Conservation (phyloP, 75 land plant species). For the Isoetes taiwanensis region DNA sequence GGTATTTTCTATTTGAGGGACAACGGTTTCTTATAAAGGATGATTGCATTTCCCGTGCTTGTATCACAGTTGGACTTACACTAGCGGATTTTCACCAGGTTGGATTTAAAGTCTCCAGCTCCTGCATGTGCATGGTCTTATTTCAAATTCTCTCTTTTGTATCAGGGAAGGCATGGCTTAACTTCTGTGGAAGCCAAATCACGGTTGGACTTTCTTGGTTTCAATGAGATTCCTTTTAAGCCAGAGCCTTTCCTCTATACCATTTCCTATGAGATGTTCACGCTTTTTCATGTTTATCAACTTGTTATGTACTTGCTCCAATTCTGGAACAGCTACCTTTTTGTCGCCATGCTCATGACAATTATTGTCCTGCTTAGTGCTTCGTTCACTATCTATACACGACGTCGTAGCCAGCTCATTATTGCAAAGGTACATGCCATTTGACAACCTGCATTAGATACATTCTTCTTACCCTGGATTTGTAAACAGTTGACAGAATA, state of each 20-base stretch:
- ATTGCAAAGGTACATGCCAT: slow-evolving; percentile 37
- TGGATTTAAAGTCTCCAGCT: no score
- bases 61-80: slow-evolving; percentile 11
- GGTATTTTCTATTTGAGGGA: slow-evolving; percentile 24
- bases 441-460: no score
- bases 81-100: slow-evolving; percentile 28
- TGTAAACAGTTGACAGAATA: slow-evolving; percentile 28
- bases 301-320: slow-evolving; percentile 30
- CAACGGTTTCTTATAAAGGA: slow-evolving; percentile 19
- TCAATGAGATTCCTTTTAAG: slow-evolving; percentile 28
- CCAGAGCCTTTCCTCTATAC: slow-evolving; percentile 22
- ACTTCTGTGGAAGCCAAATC: slow-evolving; percentile 14
- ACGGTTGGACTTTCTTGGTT: slow-evolving; percentile 18
- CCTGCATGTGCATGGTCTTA: no score
- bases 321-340: slow-evolving; percentile 40
- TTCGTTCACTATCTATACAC: slow-evolving; percentile 29
- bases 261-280: slow-evolving; percentile 17
- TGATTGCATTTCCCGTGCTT: slow-evolving; percentile 7
- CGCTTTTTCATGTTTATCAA: slow-evolving; percentile 33
- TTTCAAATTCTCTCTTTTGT: no score
- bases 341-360: slow-evolving; percentile 33
- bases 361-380: slow-evolving; percentile 28
- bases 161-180: slow-evolving; percentile 13
- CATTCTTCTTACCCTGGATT: no score
- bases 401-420: slow-evolving; percentile 23